Evolutionary conservation across 2,329 filamentous ascomycete species (phyloP).

Genomic region (Fusarium nanum): DNA sequence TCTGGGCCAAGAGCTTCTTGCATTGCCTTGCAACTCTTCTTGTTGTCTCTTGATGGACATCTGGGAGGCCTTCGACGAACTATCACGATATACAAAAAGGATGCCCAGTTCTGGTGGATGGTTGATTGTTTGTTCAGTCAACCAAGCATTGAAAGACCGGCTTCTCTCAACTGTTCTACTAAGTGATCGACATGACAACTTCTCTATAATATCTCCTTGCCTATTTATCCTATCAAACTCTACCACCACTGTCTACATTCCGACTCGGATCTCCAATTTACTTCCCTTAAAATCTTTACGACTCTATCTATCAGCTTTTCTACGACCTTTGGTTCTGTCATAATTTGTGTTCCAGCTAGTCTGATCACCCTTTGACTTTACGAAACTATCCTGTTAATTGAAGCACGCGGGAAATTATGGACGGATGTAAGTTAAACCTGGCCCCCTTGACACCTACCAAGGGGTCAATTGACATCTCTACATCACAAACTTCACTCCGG

Average conservation of each 20-base stretch:
- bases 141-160: constrained; percentile 45
- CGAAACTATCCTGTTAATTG: constrained; percentile 11
- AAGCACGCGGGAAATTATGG: constrained; percentile 34
- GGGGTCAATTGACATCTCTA: constrained; percentile 14
- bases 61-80: constrained; percentile 45
- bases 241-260: constrained; percentile 14
- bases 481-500: neutral
- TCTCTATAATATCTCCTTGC: constrained; percentile 35
- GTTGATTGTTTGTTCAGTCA: constrained; percentile 29
- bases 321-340: neutral
- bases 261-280: neutral
- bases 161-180: constrained; percentile 41
- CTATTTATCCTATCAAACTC: constrained; percentile 16
- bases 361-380: constrained; percentile 7
- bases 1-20: constrained; percentile 36
- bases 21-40: constrained; percentile 23
- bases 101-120: constrained; percentile 36
- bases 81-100: constrained; percentile 49
- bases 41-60: constrained; percentile 31
- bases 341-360: constrained; percentile 5
- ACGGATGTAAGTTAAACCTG: constrained; percentile 44
- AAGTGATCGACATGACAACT: constrained; percentile 40
- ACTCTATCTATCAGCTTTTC: neutral
- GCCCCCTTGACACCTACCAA: constrained; percentile 11
- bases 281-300: constrained; percentile 17